Percentiles rank a stretch among this genome's conserved stretches.
Evolutionary conservation across 164 flowering plant species (phyloP).

Genomic region (Magnolia kwangsiensis): DNA sequence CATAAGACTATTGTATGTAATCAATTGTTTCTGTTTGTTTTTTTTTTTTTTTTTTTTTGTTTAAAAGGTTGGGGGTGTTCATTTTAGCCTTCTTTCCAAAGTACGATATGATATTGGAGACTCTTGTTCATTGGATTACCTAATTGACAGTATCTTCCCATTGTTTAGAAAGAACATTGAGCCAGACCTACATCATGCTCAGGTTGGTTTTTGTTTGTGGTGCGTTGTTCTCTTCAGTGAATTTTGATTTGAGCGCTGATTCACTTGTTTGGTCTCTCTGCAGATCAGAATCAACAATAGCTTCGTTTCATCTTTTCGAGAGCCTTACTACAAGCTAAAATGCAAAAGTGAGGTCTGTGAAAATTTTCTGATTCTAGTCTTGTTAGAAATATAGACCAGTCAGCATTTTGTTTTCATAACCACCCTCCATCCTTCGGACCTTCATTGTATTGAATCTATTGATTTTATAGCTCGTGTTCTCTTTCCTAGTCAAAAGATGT

Average conservation of each 20-base stretch:
- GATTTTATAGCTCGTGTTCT: too few relatives aligned
- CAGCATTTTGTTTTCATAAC: neutral
- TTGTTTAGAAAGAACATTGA: constrained; percentile 96
- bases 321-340: constrained; percentile 94
- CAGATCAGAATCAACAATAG: constrained; percentile 99
- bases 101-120: constrained; percentile 94
- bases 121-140: constrained; percentile 84
- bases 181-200: constrained; percentile 99
- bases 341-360: constrained; percentile 47
- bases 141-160: constrained; percentile 97
- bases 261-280: constrained; percentile 24
- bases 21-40: neutral
- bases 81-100: constrained; percentile 95
- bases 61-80: constrained; percentile 95
- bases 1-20: neutral
- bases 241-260: neutral
- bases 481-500: too few relatives aligned
- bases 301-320: constrained; percentile 94
- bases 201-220: constrained; percentile 49
- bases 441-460: neutral
- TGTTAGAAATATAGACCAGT: neutral
- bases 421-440: neutral
- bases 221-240: neutral
- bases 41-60: neutral
- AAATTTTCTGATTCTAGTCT: neutral